Evolutionary conservation across 2,329 filamentous ascomycete genomes (phyloP), one percentile per base, ranked within the genome.

Genomic region (Cercospora nicotianae): DNA sequence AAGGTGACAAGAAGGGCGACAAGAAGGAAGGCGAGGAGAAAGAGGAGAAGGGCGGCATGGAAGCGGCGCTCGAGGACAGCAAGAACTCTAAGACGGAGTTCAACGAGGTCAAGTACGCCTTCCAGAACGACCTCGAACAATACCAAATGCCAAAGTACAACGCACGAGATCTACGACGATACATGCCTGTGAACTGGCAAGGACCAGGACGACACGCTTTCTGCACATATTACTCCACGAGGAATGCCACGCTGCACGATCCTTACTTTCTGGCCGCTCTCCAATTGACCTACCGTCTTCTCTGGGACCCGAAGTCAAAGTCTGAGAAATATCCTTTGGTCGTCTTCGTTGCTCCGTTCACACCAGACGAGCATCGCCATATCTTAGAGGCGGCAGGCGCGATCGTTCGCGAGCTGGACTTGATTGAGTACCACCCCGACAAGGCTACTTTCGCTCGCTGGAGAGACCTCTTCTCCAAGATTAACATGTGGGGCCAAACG

Each of bases 401-500:
- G 2, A 66, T 70, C 26, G 71, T 73, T 20, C 66, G 66, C 3
- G 71, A 73, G 59, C 62, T 73, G 36, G 70, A 71, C 10, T 60
- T 71, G 28, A 63, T 73, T 5, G 63, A 67, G 12, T 71, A 67
- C 36, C 69, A 73, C 36, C 67, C 71, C 0, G 66, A 66, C 10
- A 64, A 65, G 48, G 39, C 66, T 10, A 67, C 66, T 7, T 71
- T 70, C 33, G 64, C 59, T 6, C 66, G 69, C 48, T 70, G 69
- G 69, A 64, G 59, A 28, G 71, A 73, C 31, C 61, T 73, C 69
- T 97, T 97, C 77, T 97, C 94, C 73, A 98, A 98, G 83, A 93
- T 98, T 80, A 90, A 92, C 73, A 85, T 98, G 26, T 98, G 94
- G 94, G 91, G 90, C 72, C 91, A 93, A 80, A 90, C 88, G 1